These are phyloP conservation scores for Cladochytrium replicatum DNA, from an alignment of 192 early-diverging fungal genomes.

Conservation along the genomic window DNA sequence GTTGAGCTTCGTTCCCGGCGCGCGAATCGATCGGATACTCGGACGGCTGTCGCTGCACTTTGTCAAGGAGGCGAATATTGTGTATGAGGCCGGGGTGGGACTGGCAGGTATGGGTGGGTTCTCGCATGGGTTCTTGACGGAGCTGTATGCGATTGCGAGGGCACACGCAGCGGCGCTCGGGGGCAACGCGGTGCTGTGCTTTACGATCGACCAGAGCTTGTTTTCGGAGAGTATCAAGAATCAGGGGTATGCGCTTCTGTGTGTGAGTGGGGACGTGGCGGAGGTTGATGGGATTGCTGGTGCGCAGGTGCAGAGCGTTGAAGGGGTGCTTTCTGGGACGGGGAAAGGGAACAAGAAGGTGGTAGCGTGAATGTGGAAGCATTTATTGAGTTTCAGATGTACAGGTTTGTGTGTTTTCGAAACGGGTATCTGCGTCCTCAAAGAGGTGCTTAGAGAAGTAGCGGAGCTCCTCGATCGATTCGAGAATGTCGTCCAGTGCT, in stretches of 20 bases:
- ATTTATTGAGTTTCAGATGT: no score
- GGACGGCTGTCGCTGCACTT: conserved; percentile 72
- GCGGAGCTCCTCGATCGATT: conserved; percentile 80
- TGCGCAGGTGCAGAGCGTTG: no score
- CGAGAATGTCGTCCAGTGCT: conserved; percentile 86
- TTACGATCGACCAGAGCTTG: conserved; percentile 53
- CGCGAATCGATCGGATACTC: conserved; percentile 39
- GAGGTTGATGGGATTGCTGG: conserved; percentile 12
- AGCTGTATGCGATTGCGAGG: conserved; percentile 54
- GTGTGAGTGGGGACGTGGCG: conserved; percentile 55
- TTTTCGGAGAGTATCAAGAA: conserved; percentile 60
- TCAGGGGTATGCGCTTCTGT: conserved; percentile 59
- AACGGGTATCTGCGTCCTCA: conserved; percentile 10
- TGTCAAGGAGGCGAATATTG: conserved; percentile 56
- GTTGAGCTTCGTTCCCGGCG: conserved; percentile 50
- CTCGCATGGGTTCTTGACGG: conserved; percentile 53
- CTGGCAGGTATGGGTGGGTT: conserved; percentile 62
- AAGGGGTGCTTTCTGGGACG: no score
- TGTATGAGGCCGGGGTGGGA: conserved; percentile 31
- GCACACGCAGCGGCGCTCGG: conserved; percentile 60
- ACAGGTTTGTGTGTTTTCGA: no score
- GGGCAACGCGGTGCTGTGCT: conserved; percentile 61
- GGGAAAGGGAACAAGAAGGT: no score
- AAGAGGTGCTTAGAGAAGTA: conserved; percentile 63
- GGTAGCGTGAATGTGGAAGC: no score